Evolutionary conservation across 768 basidiomycete species (phyloP), one percentile per base, ranked within the genome.

Genomic region (Strobilomyces confusus): DNA sequence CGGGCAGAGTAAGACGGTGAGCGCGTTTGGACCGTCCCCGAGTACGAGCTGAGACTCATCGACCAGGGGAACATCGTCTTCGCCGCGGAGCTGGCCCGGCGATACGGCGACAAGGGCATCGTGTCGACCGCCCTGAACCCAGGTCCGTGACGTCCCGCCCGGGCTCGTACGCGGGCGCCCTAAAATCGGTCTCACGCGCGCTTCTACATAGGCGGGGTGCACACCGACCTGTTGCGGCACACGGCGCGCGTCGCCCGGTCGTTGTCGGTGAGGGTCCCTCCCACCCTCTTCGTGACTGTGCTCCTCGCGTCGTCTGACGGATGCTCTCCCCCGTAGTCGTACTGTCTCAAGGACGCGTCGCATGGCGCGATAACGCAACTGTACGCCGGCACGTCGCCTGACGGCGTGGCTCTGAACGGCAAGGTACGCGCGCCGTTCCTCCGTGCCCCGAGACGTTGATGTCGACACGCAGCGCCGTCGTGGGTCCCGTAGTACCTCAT

Each of bases 361-460:
- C 66, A 69, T 20, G 80, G 81, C 13, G 77, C 77, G 0, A 59
- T 81, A 15, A 81, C 79, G 1, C 78, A 75, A 48, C 60, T 82
- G 1, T 82, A 72, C 54, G 81, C 77, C 9, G 81, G 76, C 5
- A 81, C 80, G 1, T 62, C 71, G 0, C 62, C 70, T 0, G 75
- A 73, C 25, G 78, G 72, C 5, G 69, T 61, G 4, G 51, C 58
- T 2, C 55, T 80, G 25, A 76, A 74, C 36, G 80, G 81, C 29
- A 76, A 80, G 69, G 80, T 78, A 34, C 3, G 54, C 2, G 0
- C n/a, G 13, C 5, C 17, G 9, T 19, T 9, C 20, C 34, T 5
- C 11, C 26, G 4, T 29, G 26, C 37, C 22, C 36, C 12, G 26
- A 36, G n/a, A 42, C 26, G 26, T 26, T 51, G 6, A 29, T 45